Conservation (phyloP, 345 rosid genomes). For the Salix suchowensis region DNA sequence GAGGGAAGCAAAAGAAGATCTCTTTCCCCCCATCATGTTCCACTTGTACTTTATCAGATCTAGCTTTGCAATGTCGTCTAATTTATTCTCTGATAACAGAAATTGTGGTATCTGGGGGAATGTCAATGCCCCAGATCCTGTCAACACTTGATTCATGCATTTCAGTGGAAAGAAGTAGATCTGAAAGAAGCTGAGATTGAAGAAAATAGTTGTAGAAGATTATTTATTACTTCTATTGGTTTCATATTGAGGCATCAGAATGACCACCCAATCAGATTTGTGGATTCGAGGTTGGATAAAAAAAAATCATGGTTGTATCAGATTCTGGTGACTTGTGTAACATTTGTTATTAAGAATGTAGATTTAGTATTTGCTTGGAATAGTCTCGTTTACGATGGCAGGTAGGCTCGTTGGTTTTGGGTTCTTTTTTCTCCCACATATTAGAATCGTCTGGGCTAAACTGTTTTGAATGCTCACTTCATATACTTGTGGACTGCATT, state of each 20-base stretch:
- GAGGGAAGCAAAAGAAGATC: background rate
- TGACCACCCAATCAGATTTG: background rate
- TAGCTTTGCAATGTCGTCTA: background rate
- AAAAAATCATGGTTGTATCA: conserved; percentile 5
- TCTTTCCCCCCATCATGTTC: background rate
- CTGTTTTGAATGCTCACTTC: background rate
- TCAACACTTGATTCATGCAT: conserved; percentile 52
- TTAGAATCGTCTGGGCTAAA: conserved; percentile 1
- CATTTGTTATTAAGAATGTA: conserved; percentile 29
- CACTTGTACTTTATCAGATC: background rate
- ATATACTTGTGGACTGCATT: too few relatives aligned
- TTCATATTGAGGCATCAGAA: conserved; percentile 8
- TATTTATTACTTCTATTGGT: conserved; percentile 7
- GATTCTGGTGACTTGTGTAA: conserved; percentile 26
- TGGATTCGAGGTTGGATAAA: conserved; percentile 3
- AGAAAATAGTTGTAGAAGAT: conserved; percentile 31
- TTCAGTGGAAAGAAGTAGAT: conserved; percentile 60
- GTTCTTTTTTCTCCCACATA: conserved; percentile 5
- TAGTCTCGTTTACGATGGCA: conserved; percentile 13
- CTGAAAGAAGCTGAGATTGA: conserved; percentile 46
- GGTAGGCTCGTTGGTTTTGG: conserved; percentile 7
- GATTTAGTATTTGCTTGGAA: conserved; percentile 23
- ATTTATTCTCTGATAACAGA: conserved; percentile 46
- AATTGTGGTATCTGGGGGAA: conserved; percentile 93
- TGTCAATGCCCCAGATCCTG: conserved; percentile 95